Percentiles rank a stretch among this genome's conserved stretches.
Evolutionary conservation across 345 rosid genomes (phyloP).

Genomic region (Eucalyptus rudis): DNA sequence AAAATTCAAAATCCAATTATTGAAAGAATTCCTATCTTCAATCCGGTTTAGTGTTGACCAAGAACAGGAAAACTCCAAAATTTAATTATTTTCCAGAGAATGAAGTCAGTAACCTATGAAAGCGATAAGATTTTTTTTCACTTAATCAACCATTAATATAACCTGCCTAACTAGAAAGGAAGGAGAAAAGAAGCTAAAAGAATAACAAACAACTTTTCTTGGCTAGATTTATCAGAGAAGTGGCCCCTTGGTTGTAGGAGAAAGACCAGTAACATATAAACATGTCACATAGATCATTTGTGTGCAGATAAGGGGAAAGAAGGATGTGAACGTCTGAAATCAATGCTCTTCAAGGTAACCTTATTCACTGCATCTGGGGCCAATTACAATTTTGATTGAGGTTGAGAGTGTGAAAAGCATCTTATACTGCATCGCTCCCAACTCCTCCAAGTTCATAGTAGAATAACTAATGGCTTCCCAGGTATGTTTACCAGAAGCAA

Average conservation of each 20-base stretch:
- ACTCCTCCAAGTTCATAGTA: not conserved
- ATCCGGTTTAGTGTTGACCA: not conserved
- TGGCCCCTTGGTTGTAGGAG: not conserved
- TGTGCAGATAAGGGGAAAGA: not conserved
- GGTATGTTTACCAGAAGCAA: not conserved
- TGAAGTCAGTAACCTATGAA: not conserved
- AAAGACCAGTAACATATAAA: not conserved
- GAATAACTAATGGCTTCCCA: not conserved
- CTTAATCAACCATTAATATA: not conserved
- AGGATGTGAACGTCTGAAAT: not conserved
- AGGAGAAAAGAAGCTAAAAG: not conserved
- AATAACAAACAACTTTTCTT: not conserved
- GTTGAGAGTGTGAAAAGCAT: not conserved
- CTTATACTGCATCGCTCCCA: not conserved
- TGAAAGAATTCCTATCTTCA: not conserved
- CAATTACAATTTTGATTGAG: not conserved
- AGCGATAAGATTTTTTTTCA: not conserved
- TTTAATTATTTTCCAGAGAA: not conserved
- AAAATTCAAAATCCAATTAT: not conserved
- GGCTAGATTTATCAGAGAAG: not conserved
- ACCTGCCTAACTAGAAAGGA: not conserved
- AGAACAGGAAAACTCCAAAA: not conserved
- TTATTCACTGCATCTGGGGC: not conserved
- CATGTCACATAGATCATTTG: not conserved
- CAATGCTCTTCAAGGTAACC: not conserved